Evolutionary conservation across 805 yeast species (phyloP), one percentile per base, ranked within the genome.

Genomic region (Saccharomycopsis sp.): DNA sequence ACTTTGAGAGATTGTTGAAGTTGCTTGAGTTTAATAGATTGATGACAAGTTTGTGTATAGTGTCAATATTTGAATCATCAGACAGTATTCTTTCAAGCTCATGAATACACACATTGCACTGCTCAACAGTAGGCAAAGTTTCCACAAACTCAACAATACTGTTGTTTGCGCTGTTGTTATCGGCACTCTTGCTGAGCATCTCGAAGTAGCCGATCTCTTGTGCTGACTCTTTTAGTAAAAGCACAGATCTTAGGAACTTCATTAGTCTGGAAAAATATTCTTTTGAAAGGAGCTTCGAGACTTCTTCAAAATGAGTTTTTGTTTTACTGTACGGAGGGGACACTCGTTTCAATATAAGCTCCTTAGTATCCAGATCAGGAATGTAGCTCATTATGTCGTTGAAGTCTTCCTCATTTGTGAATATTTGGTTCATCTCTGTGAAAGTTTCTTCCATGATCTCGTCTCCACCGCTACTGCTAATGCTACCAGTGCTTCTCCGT

Each of bases 351-450:
- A 56, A 15, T 12, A 60, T 18, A 46, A 47, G 51, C 14, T 50
- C 44, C 18, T 55, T 53, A 1, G 58, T 55, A 34, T 52, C 24
- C 18, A 53, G 50, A 23, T 60, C 59, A 15, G 63, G 59, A 1
- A 60, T 50, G 7, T 51, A 47, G 29, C 40, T 54, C 59, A 60
- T 60, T 2, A 60, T 58, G 47, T 60, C 63, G 4, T 66, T 64
- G 59, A 66, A 68, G 52, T 72, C 73, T 3, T 66, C 68, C 16
- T 65, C 62, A 4, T 64, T 63, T 2, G 70, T 53, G 48, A 60
- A 52, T 20, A 58, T 60, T 20, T 58, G 59, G 24, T 60, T 58
- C 18, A 60, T 60, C 24, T 60, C 63, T n/a, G 63, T 58, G 46
- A 57, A 60, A 8, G 61, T 60, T 9, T 56, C 58, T 8, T 60